A percentile compares a stretch with the other conserved stretches of the same genome.
Evolutionary conservation across 768 basidiomycete species (phyloP).

Genomic region (Russula vinacea): DNA sequence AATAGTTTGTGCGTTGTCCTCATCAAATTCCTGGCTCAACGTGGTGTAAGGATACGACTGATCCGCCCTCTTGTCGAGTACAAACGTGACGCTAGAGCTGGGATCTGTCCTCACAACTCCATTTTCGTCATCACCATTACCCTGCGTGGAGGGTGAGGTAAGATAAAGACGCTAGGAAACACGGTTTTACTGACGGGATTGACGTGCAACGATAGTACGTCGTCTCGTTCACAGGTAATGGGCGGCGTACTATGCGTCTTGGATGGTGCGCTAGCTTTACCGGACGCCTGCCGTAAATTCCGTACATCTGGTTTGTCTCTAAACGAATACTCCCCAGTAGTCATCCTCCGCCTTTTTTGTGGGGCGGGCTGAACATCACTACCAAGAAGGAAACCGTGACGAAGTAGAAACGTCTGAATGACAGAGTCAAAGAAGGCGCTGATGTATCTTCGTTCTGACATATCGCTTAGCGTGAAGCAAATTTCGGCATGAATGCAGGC

Average conservation of each 20-base stretch:
- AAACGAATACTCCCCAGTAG: neutral
- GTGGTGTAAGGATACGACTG: conserved; percentile 50
- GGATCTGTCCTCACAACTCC: conserved; percentile 61
- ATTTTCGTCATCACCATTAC: conserved; percentile 25
- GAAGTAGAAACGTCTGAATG: conserved; percentile 59
- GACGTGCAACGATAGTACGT: conserved; percentile 2
- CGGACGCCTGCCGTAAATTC: neutral
- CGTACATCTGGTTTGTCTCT: neutral
- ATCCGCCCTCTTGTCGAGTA: conserved; percentile 67
- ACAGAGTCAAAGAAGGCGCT: conserved; percentile 53
- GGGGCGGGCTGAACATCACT: conserved; percentile 39
- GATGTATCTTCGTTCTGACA: conserved; percentile 59
- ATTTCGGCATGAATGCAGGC: conserved; percentile 25
- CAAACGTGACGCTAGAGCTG: conserved; percentile 53
- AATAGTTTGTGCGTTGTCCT: conserved; percentile 24
- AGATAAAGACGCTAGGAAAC: neutral
- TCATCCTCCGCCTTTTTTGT: conserved; percentile 51
- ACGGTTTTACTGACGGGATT: conserved; percentile 8
- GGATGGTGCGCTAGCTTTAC: neutral
- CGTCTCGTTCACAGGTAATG: neutral
- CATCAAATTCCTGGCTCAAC: conserved; percentile 20
- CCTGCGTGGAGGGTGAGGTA: neutral
- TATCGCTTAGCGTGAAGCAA: conserved; percentile 14
- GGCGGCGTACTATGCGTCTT: neutral
- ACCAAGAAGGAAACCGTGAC: conserved; percentile 52